Evolutionary conservation across 805 yeast genomes (phyloP), one percentile per base, ranked within the genome.

Genomic region (Kazachstania bromeliacearum): DNA sequence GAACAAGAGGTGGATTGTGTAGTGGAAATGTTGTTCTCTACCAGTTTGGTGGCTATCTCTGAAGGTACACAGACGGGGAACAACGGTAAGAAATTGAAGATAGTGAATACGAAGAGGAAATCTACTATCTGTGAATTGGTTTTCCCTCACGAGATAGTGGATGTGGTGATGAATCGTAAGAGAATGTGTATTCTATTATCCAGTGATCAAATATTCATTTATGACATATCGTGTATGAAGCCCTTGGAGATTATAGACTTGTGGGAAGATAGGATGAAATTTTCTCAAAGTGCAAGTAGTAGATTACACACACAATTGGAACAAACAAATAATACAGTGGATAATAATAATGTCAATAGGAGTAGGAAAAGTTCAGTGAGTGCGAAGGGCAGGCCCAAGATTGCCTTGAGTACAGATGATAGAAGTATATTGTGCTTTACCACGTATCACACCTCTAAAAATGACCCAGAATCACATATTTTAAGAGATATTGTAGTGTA

Each of bases 201-300:
- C 34, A 55, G 50, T 34, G 89, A 85, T 41, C 94, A 88, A 58
- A 75, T 92, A 7, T 83, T 77, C 55, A 74, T 89, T 32, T 92
- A 89, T 62, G 96, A 89, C 57, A 79, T 89, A 42, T 76, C 92
- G 39, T 84, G 94, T 56, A 87, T 89, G 79, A 77, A 83, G 50
- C 70, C 88, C 18, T 56, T 89, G 28, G 82, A 77, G 49, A 78
- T 80, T 1, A 70, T 81, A 24, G 85, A 81, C 22, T 44, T 55
- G 7, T 43, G 50, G 49, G 57, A 47, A 36, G 39, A 22, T 36
- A 31, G 16, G 35, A 36, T 33, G 35, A 44, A 14, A 12, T 35
- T 6, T 36, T 38, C 18, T 21, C 26, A 50, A 10, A 38, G 50
- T 19, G 45, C 53, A 28, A 43, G 48, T 17, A 56, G 50, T 38